phyloP scores from a whole-genome alignment of 495 filamentous ascomycete genomes.

The Penicillium lagena region DNA sequence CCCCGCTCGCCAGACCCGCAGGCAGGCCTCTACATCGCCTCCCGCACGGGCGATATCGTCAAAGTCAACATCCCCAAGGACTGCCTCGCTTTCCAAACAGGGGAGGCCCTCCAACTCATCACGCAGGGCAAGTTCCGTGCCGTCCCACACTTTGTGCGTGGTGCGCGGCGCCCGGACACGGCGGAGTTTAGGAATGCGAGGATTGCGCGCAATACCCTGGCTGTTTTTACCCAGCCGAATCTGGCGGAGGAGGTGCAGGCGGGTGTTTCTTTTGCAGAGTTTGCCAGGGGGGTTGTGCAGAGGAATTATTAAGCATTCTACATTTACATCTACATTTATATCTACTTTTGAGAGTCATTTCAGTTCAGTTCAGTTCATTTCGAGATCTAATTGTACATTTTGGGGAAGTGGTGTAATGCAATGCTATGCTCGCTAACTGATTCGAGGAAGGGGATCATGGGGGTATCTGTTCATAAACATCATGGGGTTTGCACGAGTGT shows the following conservation, averaged over 20 bases:
- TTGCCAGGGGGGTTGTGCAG: conserved; percentile 76
- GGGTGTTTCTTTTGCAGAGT: conserved; percentile 75
- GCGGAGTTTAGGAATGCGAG: conserved; percentile 25
- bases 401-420: too few relatives aligned
- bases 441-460: too few relatives aligned
- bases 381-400: too few relatives aligned
- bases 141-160: conserved; percentile 93
- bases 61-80: conserved; percentile 87
- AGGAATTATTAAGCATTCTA: conserved; percentile 56
- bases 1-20: conserved; percentile 67
- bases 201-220: conserved; percentile 86
- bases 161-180: conserved; percentile 25
- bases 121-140: conserved; percentile 84
- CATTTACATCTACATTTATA: too few relatives aligned
- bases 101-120: conserved; percentile 84
- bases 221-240: conserved; percentile 97
- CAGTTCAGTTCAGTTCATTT: too few relatives aligned
- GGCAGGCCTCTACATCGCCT: conserved; percentile 87
- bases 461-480: too few relatives aligned
- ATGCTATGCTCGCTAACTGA: too few relatives aligned
- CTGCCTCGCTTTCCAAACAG: conserved; percentile 93
- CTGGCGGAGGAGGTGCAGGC: conserved; percentile 74
- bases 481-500: too few relatives aligned
- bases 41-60: conserved; percentile 66
- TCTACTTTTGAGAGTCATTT: too few relatives aligned